Conservation (phyloP, 345 rosid genomes). For the Excoecaria agallocha region DNA sequence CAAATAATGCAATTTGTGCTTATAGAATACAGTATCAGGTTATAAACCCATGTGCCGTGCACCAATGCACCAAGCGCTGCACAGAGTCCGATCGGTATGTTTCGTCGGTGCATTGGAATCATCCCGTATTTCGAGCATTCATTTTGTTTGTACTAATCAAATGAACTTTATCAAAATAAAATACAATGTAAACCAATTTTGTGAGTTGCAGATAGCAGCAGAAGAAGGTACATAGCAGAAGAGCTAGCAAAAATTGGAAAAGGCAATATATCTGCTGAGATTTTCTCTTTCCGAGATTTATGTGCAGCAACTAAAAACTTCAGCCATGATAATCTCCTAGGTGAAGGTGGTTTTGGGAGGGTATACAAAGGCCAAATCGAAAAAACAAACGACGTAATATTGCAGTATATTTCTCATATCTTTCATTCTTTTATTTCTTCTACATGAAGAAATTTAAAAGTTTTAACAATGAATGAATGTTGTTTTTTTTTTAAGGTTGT, state of each 20-base stretch:
- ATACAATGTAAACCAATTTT: too few species aligned
- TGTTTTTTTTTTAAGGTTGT: conserved; percentile 35
- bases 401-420: background rate
- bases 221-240: conserved; percentile 59
- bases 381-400: conserved; percentile 41
- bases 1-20: too few species aligned
- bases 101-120: too few species aligned
- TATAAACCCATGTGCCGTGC: too few species aligned
- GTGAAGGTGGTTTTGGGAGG: conserved; percentile 98
- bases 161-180: too few species aligned
- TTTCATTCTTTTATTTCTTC: background rate
- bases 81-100: too few species aligned
- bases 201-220: conserved; percentile 57
- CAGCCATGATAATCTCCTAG: conserved; percentile 58
- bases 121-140: too few species aligned
- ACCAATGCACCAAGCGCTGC: too few species aligned
- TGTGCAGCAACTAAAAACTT: conserved; percentile 66
- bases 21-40: too few species aligned
- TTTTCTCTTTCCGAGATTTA: conserved; percentile 62
- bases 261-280: conserved; percentile 58
- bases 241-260: conserved; percentile 64
- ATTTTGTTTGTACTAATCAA: background rate
- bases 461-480: too few species aligned
- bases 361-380: conserved; percentile 70
- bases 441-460: background rate